Evolutionary conservation across 2,329 filamentous ascomycete genomes (phyloP).

Genomic region (Mycocentrospora acerina): DNA sequence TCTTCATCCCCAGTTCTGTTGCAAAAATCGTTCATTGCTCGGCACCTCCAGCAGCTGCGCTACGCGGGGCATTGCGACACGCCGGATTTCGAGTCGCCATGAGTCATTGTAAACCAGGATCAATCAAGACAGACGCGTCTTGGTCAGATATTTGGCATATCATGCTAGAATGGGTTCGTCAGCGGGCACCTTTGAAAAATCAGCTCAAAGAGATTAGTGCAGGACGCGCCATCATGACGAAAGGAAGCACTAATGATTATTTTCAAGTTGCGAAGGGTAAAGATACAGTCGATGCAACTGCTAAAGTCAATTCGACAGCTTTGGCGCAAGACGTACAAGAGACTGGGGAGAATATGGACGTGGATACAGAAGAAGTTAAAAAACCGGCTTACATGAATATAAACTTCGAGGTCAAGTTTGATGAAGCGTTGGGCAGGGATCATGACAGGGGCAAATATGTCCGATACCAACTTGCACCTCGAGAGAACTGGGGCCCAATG

Average conservation of each 20-base stretch:
- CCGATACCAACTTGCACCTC: conserved; percentile 86
- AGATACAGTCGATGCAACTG: conserved; percentile 4
- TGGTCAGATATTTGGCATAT: conserved; percentile 90
- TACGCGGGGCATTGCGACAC: conserved; percentile 78
- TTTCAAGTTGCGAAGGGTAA: conserved; percentile 4
- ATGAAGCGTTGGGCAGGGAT: conserved; percentile 75
- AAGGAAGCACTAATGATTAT: conserved; percentile 20
- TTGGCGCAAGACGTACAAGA: conserved; percentile 5
- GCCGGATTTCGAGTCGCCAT: conserved; percentile 81
- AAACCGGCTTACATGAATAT: conserved; percentile 26
- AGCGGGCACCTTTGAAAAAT: conserved; percentile 75
- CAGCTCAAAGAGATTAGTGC: conserved; percentile 69
- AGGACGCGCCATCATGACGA: conserved; percentile 63
- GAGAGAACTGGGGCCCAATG: conserved; percentile 93
- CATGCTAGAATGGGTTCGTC: conserved; percentile 87
- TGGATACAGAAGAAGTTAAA: conserved; percentile 4
- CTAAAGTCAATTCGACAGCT: conserved; percentile 3
- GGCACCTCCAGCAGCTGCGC: conserved; percentile 74
- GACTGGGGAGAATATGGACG: conserved; percentile 1
- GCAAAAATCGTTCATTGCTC: conserved; percentile 76
- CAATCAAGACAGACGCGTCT: conserved; percentile 90
- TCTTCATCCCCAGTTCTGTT: conserved; percentile 74
- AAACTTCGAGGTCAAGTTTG: conserved; percentile 69
- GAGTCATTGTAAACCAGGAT: conserved; percentile 86
- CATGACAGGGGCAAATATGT: conserved; percentile 67